Conservation (phyloP, 257 asterid genomes). For the Gynochthodes officinalis region DNA sequence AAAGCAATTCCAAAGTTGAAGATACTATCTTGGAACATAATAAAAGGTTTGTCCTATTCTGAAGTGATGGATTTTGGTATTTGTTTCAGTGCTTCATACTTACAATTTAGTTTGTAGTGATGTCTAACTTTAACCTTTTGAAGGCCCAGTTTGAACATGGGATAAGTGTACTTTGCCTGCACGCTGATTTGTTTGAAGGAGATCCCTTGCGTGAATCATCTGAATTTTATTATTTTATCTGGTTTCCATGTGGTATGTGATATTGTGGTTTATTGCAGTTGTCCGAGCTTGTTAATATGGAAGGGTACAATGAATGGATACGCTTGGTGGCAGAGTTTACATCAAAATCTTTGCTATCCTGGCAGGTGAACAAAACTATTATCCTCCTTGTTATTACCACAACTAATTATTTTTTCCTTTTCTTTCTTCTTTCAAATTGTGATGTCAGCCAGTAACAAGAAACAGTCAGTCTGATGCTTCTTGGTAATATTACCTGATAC, state of each 20-base stretch:
- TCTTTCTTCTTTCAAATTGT: neutral
- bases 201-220: too few relatives aligned
- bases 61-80: neutral
- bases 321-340: constrained; percentile 97
- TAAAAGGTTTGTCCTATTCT: neutral
- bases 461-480: neutral
- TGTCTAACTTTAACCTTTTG: neutral
- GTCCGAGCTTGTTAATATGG: constrained; percentile 92
- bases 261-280: constrained; percentile 49
- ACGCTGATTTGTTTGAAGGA: neutral
- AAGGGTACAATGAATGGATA: constrained; percentile 97
- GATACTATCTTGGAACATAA: neutral
- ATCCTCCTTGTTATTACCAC: neutral
- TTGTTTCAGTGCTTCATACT: neutral
- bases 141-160: neutral
- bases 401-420: neutral
- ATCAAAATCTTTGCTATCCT: constrained; percentile 80
- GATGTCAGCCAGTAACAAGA: neutral
- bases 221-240: too few relatives aligned
- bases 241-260: neutral
- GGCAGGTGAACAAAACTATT: constrained; percentile 58
- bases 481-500: neutral
- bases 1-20: neutral
- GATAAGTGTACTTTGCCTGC: neutral
- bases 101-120: neutral